Evolutionary conservation across 2,329 filamentous ascomycete species (phyloP), one percentile per base, ranked within the genome.

Genomic region (Diaporthe eres): DNA sequence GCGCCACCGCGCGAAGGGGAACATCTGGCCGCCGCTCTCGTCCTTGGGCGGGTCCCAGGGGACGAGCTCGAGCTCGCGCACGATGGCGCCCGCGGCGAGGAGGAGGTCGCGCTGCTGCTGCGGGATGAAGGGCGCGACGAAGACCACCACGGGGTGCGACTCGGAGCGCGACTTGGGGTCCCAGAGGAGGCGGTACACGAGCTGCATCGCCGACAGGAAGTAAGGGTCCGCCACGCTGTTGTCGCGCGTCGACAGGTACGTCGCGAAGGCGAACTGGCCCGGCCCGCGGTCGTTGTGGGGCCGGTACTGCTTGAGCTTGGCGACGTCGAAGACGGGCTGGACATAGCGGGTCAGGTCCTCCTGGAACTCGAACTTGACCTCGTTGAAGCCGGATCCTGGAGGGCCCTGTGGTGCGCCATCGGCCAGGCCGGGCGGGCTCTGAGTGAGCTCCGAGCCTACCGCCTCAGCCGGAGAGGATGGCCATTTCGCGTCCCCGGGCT

Each of bases 201-300:
- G 75, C 61, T 77, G 75, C 75, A 75, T 74, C n/a, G 75, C 75
- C 2, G 75, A 75, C 28, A 77, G 68, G 70, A 77, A 77, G 73
- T 77, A 77, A 5, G 75, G 75, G 63, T 77, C 75, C 53, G 74
- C 68, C 42, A 73, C 42, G 42, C 34, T 75, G 73, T 65, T 75
- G 73, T 73, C 74, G 60, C 75, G 75, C 72, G 74, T 77, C 22
- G 75, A 75, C 25, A 77, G 73, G 57, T 77, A 77, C 34, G 75
- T 77, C 31, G 68, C 75, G 70, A 68, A 77, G 73, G 75, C 75
- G 37, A 34, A 57, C 47, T 77, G 75, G 34, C 73, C 73, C 8
- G 73, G 39, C 22, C 75, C 75, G 53, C 68, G 75, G 61, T 77
- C 75, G 73, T 77, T 75, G 68, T 77, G 75, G 8, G 75, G 10